These are phyloP conservation scores for Trichosporon asahii DNA, from an alignment of 1,284 basidiomycete genomes.

Conservation along the genomic window DNA sequence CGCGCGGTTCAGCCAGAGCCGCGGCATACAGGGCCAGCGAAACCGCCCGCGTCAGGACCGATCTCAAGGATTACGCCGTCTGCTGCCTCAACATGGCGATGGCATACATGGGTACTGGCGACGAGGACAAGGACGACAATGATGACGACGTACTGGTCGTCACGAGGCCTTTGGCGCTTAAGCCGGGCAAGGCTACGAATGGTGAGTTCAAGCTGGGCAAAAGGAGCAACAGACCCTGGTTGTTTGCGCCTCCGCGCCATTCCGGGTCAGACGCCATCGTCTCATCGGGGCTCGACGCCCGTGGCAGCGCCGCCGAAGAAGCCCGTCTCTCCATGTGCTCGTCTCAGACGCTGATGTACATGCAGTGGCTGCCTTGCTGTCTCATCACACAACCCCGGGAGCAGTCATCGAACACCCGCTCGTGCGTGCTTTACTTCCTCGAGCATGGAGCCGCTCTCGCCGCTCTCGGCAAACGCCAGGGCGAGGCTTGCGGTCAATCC, in stretches of 20 bases:
- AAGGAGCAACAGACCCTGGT: background rate
- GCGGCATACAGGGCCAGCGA: constrained; percentile 22
- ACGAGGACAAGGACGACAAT: constrained; percentile 20
- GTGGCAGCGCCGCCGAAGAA: background rate
- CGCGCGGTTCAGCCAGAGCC: constrained; percentile 21
- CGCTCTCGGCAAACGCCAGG: constrained; percentile 4
- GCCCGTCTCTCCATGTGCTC: background rate
- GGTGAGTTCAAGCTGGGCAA: constrained; percentile 15
- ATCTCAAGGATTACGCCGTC: constrained; percentile 19
- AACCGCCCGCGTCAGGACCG: constrained; percentile 18
- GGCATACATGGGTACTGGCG: constrained; percentile 14
- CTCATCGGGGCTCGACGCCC: background rate
- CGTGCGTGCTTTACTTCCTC: constrained; percentile 22
- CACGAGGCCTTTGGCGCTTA: constrained; percentile 17
- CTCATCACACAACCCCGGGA: constrained; percentile 27
- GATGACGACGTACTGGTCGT: constrained; percentile 26
- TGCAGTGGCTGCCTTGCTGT: constrained; percentile 23
- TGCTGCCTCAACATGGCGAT: constrained; percentile 22
- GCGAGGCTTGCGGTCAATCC: constrained; percentile 13
- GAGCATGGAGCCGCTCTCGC: constrained; percentile 22
- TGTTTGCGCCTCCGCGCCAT: background rate
- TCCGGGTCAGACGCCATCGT: background rate
- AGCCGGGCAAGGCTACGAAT: constrained; percentile 12
- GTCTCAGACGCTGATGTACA: background rate
- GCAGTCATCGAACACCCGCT: constrained; percentile 24